Evolutionary conservation across 1,284 basidiomycete genomes (phyloP), one percentile per base, ranked within the genome.

Genomic region (Violaceomyces palustris): DNA sequence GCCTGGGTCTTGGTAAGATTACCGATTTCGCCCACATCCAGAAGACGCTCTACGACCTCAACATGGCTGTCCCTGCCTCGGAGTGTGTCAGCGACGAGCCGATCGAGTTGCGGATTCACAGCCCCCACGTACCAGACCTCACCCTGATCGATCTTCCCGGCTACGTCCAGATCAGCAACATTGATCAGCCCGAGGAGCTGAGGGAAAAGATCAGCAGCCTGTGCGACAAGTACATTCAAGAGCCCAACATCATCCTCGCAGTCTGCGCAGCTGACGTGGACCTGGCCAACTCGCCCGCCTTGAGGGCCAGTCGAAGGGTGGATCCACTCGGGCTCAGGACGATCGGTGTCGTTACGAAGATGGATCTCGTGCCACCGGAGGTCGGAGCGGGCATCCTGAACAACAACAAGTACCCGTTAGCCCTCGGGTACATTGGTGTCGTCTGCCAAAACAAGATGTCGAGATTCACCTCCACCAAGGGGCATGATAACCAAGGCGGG

Each of bases 231-330:
- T 99, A 99, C 75, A 98, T 98, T 65, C 83, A 87, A 26, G 89
- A 96, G 72, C 93, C 93, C 10, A 99, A 99, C 74, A 90, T 99
- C 73, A 88, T 98, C 62, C 82, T 99, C 12, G 93, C 94, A 2
- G 90, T 99, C 7, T 98, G 93, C 70, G 88, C 93, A 3, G 93
- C 94, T 7, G 92, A 98, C 74, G 94, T 99, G 43, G 94, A 99
- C 77, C 79, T 99, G 7, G 93, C 93, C 49, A 99, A 99, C 75
- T 96, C 90, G 1, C 93, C 94, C 3, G 93, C 94, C 0, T 77
- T 99, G 34, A 80, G 91, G 27, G 91, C 94, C 0, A 92, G 88
- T 71, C 80, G 91, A 34, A 87, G 88, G 55, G 88, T 98, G 3
- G 93, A 99, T 72, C 93, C 93, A 2, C 78, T 97, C 6, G 93